Base-by-base conservation (phyloP, 805 yeast species). In the Nadsonia fulvescens region DNA sequence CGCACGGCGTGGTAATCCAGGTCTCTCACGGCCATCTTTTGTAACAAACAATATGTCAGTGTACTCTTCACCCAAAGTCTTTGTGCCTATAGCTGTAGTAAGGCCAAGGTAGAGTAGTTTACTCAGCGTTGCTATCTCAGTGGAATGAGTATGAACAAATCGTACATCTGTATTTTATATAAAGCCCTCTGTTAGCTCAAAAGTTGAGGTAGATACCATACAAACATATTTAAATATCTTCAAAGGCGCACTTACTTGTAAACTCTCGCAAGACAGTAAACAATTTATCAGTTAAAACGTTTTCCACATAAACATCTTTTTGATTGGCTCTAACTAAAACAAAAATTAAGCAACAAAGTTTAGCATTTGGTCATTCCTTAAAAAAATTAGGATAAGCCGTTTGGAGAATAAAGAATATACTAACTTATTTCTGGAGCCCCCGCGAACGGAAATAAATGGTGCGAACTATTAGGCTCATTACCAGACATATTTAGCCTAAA, bases 31-130 rank as follows among this genome's bases (percentile, higher is more conserved):
- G 8, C 44, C 32, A n/a, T 35, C 27, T 5, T 35, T 19, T 4
- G 46, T 42, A 7, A 41, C 24, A 23, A 45, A 45, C 24, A 42
- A 39, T 5, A 49, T 31, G 26, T 86, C 93, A 8, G 82, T 82
- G 48, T 86, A 86, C 49, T 86, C 95, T 44, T 86, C 96, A 1
- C 98, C 98, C 14, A 89, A 51, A 0, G 96, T 86, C 28, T 86
- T 59, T 2, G 77, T 65, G 0, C 86, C 86, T 4, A 66, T 32
- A 8, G 75, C 50, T 0, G 94, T 83, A 0, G 95, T 86, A 12
- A 78, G 50, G 2, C 61, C 47, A n/a, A 79, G 54, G 43, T 86
- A 86, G 1, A 72, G 22, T 1, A 71, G 46, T 27, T 70, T 70
- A 6, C 75, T 65, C 2, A 56, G 43, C 0, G 67, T 59, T 1